Conservation (phyloP, 2,329 filamentous ascomycete genomes). For the Penicillium fuscoglaucum region DNA sequence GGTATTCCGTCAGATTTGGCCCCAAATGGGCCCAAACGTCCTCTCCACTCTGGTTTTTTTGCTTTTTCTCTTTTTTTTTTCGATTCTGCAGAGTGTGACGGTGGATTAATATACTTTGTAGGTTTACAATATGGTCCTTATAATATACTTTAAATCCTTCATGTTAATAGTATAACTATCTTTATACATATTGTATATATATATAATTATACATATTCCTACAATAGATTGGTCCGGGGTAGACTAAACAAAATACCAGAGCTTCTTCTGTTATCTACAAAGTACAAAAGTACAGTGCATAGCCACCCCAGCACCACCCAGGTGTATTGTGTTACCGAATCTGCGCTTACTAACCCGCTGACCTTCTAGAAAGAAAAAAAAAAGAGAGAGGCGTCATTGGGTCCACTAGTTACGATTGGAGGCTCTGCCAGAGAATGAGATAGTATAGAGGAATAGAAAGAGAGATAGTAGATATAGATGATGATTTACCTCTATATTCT, state of each 20-base stretch:
- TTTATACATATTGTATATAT: background rate
- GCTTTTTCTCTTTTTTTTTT: background rate
- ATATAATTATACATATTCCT: background rate
- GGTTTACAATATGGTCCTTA: background rate
- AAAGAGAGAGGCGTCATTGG: conserved; percentile 21
- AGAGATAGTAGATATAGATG: background rate
- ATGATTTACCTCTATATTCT: background rate
- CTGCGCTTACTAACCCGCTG: conserved; percentile 20
- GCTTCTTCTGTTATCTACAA: background rate
- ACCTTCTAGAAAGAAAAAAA: conserved; percentile 28
- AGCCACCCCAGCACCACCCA: background rate
- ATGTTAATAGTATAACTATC: background rate
- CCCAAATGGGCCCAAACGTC: background rate
- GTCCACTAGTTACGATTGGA: conserved; percentile 21
- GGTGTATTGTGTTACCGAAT: conserved; percentile 6
- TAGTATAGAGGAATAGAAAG: background rate
- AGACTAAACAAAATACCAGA: background rate
- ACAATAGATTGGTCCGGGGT: background rate
- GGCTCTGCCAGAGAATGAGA: conserved; percentile 15
- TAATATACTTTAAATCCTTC: no score
- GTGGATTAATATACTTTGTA: background rate
- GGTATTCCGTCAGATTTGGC: conserved; percentile 1
- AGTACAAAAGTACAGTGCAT: background rate
- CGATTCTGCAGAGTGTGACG: background rate
- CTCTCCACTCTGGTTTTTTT: background rate